Evolutionary conservation across 176 grass and related monocot genomes (phyloP).

Genomic region (Saccharum officinarum): DNA sequence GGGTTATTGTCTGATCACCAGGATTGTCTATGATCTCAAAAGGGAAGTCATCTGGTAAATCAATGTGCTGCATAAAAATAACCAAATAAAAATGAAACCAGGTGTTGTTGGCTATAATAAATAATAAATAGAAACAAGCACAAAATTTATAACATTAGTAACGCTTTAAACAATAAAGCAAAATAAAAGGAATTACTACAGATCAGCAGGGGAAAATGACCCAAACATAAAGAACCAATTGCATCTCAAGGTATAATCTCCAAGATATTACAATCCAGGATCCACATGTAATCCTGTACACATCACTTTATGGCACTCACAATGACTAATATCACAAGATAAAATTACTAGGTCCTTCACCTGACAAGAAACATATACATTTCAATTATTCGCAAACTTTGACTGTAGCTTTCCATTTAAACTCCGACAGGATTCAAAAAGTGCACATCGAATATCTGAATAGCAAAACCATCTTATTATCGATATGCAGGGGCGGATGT

Average conservation of each 20-base stretch:
- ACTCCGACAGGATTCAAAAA: not conserved
- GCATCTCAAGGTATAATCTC: not conserved
- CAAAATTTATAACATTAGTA: not conserved
- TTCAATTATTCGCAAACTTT: not conserved
- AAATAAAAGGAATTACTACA: not conserved
- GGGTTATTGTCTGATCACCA: slow-evolving; percentile 74
- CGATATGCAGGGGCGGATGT: too few relatives aligned
- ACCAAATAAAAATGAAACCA: not conserved
- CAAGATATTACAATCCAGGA: not conserved
- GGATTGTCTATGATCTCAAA: slow-evolving; percentile 86
- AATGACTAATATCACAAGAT: not conserved
- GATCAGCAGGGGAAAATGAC: not conserved
- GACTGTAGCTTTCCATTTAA: not conserved
- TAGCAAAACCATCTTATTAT: not conserved
- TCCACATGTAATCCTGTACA: not conserved
- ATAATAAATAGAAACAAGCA: not conserved
- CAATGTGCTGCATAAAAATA: slow-evolving; percentile 56
- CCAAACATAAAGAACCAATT: not conserved
- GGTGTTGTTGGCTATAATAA: not conserved
- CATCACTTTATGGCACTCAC: not conserved
- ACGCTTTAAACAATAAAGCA: not conserved
- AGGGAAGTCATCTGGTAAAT: slow-evolving; percentile 68
- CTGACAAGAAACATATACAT: not conserved
- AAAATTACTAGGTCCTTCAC: not conserved
- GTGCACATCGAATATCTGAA: not conserved